phyloP scores from a whole-genome alignment of 352 stramenopile genomes.

The Pythium aphanidermatum region DNA sequence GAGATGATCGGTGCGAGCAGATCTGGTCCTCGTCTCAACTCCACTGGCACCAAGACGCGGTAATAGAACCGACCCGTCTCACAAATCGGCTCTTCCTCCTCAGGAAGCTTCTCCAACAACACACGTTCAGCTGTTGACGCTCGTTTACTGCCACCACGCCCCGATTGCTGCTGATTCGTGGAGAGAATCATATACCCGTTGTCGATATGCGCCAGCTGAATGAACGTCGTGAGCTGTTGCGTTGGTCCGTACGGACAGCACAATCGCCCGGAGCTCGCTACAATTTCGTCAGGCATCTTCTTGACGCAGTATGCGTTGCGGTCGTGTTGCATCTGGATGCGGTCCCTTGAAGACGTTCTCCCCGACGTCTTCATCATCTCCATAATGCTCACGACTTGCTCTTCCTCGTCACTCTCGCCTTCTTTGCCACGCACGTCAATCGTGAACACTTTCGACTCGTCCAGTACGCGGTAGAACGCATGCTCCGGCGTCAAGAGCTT shows the following conservation, averaged over 20 bases:
- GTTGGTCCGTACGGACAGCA: constrained; percentile 47
- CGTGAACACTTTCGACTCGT: constrained; percentile 54
- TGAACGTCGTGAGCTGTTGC: constrained; percentile 63
- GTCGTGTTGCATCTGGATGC: constrained; percentile 25
- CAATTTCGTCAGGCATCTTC: constrained; percentile 76
- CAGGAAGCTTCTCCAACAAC: constrained; percentile 34
- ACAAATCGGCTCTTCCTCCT: constrained; percentile 29
- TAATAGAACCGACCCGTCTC: constrained; percentile 57
- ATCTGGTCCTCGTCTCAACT: constrained; percentile 62
- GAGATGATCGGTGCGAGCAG: constrained; percentile 67
- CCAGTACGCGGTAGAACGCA: constrained; percentile 64
- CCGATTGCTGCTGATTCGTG: constrained; percentile 24
- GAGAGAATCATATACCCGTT: constrained; percentile 69
- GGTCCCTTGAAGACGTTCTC: constrained; percentile 19
- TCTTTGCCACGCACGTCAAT: constrained; percentile 32
- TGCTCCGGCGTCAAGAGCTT: constrained; percentile 30
- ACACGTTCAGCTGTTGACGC: constrained; percentile 1
- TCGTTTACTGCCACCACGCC: not conserved
- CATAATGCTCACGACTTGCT: constrained; percentile 43
- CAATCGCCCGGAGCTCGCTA: constrained; percentile 48
- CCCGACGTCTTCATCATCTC: constrained; percentile 41
- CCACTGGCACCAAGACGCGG: constrained; percentile 70
- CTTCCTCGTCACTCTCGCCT: not conserved
- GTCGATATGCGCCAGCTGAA: constrained; percentile 59
- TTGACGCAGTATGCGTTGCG: constrained; percentile 59